Base-by-base conservation (phyloP, 2,329 filamentous ascomycete genomes). In the Fusarium concolor region DNA sequence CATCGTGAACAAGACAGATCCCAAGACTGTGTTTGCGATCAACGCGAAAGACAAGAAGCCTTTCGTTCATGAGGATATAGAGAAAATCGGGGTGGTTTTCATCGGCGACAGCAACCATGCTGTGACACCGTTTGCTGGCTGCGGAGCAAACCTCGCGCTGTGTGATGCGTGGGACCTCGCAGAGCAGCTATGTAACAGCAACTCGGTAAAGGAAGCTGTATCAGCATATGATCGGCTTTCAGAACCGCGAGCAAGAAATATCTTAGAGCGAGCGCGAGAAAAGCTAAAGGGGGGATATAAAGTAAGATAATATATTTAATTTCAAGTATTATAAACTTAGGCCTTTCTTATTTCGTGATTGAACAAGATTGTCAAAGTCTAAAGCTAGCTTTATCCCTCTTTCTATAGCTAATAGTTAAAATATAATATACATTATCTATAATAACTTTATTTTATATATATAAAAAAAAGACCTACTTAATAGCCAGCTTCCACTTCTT, bases 31-130 rank as follows among this genome's bases (percentile, higher is more conserved):
- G 12, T 74, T 80, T 56, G 68, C 77, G 17, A 76, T 83, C 50
- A 82, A 81, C 38, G 80, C 79, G 1, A 76, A 75, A 58, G 83
- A 85, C 65, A 85, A 84, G 67, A 55, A 70, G 41, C 79, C 83
- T 0, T 84, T 85, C 58, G 10, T 62, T 1, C 82, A 85, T 43
- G 65, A 73, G 10, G 58, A 65, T 9, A 44, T 74, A 5, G 22
- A 55, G 2, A 45, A 71, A 6, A 18, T 70, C 11, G 70, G 73
- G 1, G 75, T 82, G 10, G 70, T 85, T 11, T 85, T 83, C 50
- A 81, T 86, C 22, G 84, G 84, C 12, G 83, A 86, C 65, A 77
- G 78, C 55, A 85, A 86, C 62, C 84, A 86, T 67, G 83, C 83
- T 2, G 76, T 85, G 8, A 83, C 78, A 51, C 81, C 83, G 0